Percentiles rank a stretch among this genome's conserved stretches.
Conservation (phyloP, 2,329 filamentous ascomycete species). For the Diaporthe sp. region DNA sequence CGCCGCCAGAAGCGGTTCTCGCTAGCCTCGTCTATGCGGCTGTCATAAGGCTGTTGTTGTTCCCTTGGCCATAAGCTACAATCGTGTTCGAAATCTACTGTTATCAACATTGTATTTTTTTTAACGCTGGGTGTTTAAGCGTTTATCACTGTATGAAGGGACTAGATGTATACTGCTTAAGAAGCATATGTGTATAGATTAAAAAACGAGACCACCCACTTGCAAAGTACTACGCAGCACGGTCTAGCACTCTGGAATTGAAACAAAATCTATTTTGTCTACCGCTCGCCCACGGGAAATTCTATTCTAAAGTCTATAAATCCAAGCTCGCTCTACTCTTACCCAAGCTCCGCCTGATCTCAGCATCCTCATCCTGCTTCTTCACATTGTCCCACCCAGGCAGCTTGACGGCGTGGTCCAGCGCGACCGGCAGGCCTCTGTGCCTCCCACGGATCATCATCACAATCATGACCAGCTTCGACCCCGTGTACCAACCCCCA, state of each 20-base stretch:
- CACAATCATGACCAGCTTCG: constrained; percentile 39
- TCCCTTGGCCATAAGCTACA: too few species aligned
- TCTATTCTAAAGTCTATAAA: neutral
- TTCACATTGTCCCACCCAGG: constrained; percentile 52
- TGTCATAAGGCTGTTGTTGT: too few species aligned
- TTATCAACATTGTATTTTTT: too few species aligned
- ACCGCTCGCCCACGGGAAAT: neutral
- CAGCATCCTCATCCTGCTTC: constrained; percentile 38
- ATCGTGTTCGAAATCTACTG: too few species aligned
- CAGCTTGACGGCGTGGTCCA: constrained; percentile 65
- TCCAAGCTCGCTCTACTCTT: constrained; percentile 26
- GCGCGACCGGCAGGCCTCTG: constrained; percentile 66
- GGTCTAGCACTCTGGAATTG: neutral
- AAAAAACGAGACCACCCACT: too few species aligned
- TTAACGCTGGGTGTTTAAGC: too few species aligned
- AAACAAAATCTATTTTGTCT: neutral
- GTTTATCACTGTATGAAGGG: too few species aligned
- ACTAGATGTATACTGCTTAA: too few species aligned
- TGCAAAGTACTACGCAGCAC: too few species aligned
- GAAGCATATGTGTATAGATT: too few species aligned
- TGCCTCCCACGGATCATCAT: constrained; percentile 64
- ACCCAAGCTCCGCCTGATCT: constrained; percentile 36
- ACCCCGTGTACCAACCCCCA: constrained; percentile 39
- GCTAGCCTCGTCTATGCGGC: too few species aligned
- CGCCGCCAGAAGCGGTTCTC: too few species aligned